A percentile compares a stretch with the other conserved stretches of the same genome.
Evolutionary conservation across 2,329 filamentous ascomycete genomes (phyloP).

Genomic region (Colletotrichum shisoi): DNA sequence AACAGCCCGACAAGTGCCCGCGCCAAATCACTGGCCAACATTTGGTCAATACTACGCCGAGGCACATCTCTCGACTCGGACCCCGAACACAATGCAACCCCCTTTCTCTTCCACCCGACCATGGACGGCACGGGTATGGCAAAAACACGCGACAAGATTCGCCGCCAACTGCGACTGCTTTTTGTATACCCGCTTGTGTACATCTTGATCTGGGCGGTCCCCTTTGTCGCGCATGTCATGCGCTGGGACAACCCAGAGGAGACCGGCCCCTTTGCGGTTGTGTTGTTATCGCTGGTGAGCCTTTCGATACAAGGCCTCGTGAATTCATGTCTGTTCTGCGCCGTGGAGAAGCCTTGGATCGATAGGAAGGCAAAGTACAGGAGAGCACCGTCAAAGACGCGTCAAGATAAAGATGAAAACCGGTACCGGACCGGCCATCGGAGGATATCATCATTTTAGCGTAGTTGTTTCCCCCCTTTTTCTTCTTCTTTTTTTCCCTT

Average conservation of each 20-base stretch:
- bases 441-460: conserved; percentile 32
- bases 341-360: conserved; percentile 75
- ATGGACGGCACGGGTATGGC: conserved; percentile 45
- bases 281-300: conserved; percentile 63
- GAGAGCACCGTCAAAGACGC: conserved; percentile 25
- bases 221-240: conserved; percentile 71
- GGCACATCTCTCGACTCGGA: conserved; percentile 36
- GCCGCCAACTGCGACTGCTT: conserved; percentile 72
- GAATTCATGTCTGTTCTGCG: conserved; percentile 72
- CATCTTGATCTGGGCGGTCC: conserved; percentile 74
- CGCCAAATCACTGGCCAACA: conserved; percentile 42
- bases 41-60: conserved; percentile 42
- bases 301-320: conserved; percentile 71
- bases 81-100: conserved; percentile 27
- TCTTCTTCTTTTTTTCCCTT: too few relatives aligned
- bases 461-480: conserved; percentile 10
- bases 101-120: conserved; percentile 38
- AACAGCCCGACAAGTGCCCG: conserved; percentile 35
- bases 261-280: conserved; percentile 61
- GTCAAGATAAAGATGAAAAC: conserved; percentile 32
- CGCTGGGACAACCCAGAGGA: conserved; percentile 56
- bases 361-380: conserved; percentile 23
- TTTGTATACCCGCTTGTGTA: conserved; percentile 82
- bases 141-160: conserved; percentile 63
- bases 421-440: conserved; percentile 23